These are phyloP conservation scores for Aspergillus leporis DNA, from an alignment of 495 filamentous ascomycete species.

Conservation along the genomic window DNA sequence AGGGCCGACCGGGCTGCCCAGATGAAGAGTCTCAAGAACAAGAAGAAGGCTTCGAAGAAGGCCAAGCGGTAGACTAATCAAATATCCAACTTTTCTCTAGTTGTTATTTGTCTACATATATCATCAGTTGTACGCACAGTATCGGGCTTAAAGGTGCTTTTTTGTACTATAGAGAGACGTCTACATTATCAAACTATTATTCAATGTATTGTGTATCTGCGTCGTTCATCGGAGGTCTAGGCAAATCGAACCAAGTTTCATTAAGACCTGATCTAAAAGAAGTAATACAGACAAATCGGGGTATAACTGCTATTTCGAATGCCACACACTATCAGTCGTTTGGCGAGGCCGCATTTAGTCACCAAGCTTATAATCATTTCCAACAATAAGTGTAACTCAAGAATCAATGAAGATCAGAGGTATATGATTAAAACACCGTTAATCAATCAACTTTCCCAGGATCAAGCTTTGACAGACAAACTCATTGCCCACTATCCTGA, in stretches of 20 bases:
- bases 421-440: conserved; percentile 32
- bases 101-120: conserved; percentile 9
- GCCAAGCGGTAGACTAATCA: conserved; percentile 31
- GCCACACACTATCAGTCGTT: not conserved
- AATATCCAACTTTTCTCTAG: conserved; percentile 17
- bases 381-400: not conserved
- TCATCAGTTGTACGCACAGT: conserved; percentile 35
- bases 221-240: not conserved
- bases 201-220: not conserved
- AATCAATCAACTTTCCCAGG: conserved; percentile 72
- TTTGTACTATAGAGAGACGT: conserved; percentile 44
- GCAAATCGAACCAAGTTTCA: not conserved
- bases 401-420: not conserved
- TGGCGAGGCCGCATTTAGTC: not conserved
- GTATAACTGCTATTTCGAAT: conserved; percentile 1
- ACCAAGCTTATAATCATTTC: not conserved
- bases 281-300: not conserved
- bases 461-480: conserved; percentile 93
- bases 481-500: conserved; percentile 77
- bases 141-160: conserved; percentile 32
- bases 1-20: conserved; percentile 54
- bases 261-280: not conserved
- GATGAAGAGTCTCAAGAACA: conserved; percentile 59
- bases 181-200: conserved; percentile 3
- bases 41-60: conserved; percentile 50